Conservation (phyloP, 2,329 filamentous ascomycete species). For the Aureobasidium uvarum region DNA sequence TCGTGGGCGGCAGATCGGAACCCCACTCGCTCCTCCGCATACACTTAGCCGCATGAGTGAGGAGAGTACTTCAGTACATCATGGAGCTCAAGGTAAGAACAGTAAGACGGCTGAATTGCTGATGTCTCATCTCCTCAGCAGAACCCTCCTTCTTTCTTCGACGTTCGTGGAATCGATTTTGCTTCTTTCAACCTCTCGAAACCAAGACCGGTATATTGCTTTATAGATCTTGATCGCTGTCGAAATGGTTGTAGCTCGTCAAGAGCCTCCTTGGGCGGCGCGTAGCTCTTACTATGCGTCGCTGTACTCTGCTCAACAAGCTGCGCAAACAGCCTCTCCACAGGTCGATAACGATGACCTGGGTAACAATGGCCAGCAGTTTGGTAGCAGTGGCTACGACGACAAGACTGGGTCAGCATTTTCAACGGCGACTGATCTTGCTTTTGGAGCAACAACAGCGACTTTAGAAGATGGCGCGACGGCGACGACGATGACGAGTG, state of each 20-base stretch:
- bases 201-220: background rate
- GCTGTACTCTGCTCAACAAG: background rate
- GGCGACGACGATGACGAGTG: background rate
- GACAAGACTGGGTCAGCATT: background rate
- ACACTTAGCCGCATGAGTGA: slow-evolving; percentile 11
- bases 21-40: slow-evolving; percentile 18
- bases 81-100: background rate
- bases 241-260: slow-evolving; percentile 11
- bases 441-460: background rate
- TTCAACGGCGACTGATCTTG: background rate
- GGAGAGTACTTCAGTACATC: background rate
- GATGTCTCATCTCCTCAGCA: background rate
- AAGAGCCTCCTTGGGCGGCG: slow-evolving; percentile 9
- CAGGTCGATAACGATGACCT: background rate
- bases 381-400: background rate
- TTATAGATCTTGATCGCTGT: background rate
- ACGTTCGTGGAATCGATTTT: background rate
- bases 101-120: slow-evolving; percentile 11
- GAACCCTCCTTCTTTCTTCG: too few species aligned
- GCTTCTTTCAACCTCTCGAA: background rate
- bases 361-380: background rate
- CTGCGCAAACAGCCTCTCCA: background rate
- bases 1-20: slow-evolving; percentile 12
- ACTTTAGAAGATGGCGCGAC: background rate
- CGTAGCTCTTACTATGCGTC: slow-evolving; percentile 7